These are phyloP conservation scores for Aspergillaceae sp. DNA, from an alignment of 2,329 filamentous ascomycete genomes.

Conservation along the genomic window DNA sequence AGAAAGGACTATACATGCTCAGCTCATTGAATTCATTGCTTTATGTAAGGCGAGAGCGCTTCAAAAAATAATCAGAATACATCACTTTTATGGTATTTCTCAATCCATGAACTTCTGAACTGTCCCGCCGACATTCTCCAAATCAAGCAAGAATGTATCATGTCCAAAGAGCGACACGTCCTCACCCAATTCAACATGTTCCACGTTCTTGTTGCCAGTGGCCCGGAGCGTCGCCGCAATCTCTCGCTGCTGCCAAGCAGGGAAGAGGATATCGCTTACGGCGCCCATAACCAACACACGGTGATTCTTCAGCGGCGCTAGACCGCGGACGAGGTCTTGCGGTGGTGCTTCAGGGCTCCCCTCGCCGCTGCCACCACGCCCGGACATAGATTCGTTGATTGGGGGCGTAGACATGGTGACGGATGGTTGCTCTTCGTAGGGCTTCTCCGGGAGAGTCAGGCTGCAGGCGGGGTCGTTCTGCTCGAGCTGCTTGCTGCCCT, in stretches of 20 bases:
- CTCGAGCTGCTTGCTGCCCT: slow-evolving; percentile 28
- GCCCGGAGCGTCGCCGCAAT: slow-evolving; percentile 73
- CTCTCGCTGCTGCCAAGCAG: slow-evolving; percentile 95
- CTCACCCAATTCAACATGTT: slow-evolving; percentile 84
- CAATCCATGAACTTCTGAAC: slow-evolving; percentile 65
- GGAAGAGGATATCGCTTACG: slow-evolving; percentile 91
- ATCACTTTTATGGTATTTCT: background rate
- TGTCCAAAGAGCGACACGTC: slow-evolving; percentile 93
- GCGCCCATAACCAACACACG: slow-evolving; percentile 87
- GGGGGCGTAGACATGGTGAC: slow-evolving; percentile 33
- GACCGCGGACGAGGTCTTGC: slow-evolving; percentile 67
- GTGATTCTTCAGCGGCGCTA: slow-evolving; percentile 63
- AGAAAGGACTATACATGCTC: background rate
- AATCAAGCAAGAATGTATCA: slow-evolving; percentile 87
- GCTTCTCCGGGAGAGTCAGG: slow-evolving; percentile 69
- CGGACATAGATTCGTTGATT: slow-evolving; percentile 22
- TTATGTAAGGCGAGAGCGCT: too few relatives aligned
- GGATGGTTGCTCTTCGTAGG: slow-evolving; percentile 78
- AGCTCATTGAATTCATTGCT: too few relatives aligned
- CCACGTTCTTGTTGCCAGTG: slow-evolving; percentile 70
- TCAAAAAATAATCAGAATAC: background rate
- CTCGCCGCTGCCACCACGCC: slow-evolving; percentile 3
- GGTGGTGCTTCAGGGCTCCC: slow-evolving; percentile 48
- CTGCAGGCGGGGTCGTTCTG: slow-evolving; percentile 54
- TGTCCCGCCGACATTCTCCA: slow-evolving; percentile 83